Base-by-base conservation (phyloP, 306 rosid genomes). In the Cercis canadensis region DNA sequence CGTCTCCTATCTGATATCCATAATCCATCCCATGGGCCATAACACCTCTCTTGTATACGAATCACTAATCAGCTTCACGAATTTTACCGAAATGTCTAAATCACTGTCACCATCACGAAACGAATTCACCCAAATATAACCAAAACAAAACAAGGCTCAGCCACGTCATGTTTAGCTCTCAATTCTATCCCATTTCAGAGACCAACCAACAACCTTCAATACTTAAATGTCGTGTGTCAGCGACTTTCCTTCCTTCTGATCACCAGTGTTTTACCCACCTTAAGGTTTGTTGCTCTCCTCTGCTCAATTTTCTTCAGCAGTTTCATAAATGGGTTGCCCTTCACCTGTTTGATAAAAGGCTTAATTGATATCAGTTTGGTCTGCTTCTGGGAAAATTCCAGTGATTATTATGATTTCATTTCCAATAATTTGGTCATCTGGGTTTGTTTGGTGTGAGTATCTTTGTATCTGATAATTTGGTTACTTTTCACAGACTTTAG, bases 251-350 rank as follows among this genome's bases (percentile, higher is more conserved):
- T 0, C 16, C 7, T 6, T 11, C 66, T 58, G n/a, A 44, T 44
- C 0, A 44, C 49, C n/a, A 7, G 11, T 8, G 44, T 7, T 39
- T 0, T 60, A 2, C 55, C 11, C 8, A 21, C 8, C 17, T 11
- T 31, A 45, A 56, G 71, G 72, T 74, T 45, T 49, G 19, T 21
- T 6, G 19, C 54, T 17, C 58, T 43, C 34, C 31, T 33, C 19
- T 6, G 6, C 15, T 41, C 44, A 15, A 24, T 32, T 39, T 62
- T 39, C 18, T 4, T 43, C 31, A 15, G 15, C 7, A 37, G 18
- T 41, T 61, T 19, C 12, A 15, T 8, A 41, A 36, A 36, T 19
- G 24, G 9, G 49, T 34, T 47, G 47, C 76, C 11, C 36, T 50
- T 62, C 49, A 40, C 11, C 19, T 29, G 19, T 37, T 61, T 6